Evolutionary conservation across 139 green algal species (phyloP).

Genomic region (Chlorella sorokiniana): DNA sequence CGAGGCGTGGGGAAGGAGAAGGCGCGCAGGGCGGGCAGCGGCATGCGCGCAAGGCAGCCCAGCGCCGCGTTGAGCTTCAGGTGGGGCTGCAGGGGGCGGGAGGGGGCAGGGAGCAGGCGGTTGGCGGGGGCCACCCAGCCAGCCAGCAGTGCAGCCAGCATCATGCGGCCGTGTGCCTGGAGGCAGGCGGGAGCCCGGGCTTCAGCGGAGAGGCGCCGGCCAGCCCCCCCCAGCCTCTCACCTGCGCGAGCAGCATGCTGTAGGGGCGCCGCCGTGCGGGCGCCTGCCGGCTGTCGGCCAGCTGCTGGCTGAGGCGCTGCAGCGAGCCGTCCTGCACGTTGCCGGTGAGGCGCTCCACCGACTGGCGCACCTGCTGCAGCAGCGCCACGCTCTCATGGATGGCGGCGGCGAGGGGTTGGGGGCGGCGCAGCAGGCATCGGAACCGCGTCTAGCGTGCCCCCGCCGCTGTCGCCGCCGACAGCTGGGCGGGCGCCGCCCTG

Average conservation of each 20-base stretch:
- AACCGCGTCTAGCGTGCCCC: neutral
- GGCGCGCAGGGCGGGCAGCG: conserved; percentile 42
- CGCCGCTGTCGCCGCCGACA: neutral
- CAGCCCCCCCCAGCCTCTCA: neutral
- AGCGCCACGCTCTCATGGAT: conserved; percentile 32
- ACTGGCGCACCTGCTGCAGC: conserved; percentile 24
- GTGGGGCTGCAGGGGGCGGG: conserved; percentile 27
- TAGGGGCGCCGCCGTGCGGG: conserved; percentile 34
- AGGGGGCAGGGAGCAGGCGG: neutral
- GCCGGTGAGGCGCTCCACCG: conserved; percentile 34
- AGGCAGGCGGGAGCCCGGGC: too few species aligned
- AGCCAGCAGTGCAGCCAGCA: neutral
- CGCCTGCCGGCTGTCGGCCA: conserved; percentile 15
- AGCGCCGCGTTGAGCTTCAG: conserved; percentile 57
- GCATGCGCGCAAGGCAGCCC: conserved; percentile 61
- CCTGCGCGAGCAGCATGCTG: conserved; percentile 44
- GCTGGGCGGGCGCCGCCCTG: neutral
- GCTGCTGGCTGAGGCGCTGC: conserved; percentile 29
- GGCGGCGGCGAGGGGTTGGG: conserved; percentile 24
- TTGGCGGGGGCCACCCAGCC: neutral
- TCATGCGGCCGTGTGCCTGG: too few species aligned
- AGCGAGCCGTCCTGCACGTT: conserved; percentile 52
- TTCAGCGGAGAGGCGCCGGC: too few species aligned
- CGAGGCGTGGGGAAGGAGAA: conserved; percentile 7
- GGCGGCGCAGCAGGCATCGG: neutral